Conservation (phyloP, 352 stramenopile species). For the Nothophytophthora sp. region DNA sequence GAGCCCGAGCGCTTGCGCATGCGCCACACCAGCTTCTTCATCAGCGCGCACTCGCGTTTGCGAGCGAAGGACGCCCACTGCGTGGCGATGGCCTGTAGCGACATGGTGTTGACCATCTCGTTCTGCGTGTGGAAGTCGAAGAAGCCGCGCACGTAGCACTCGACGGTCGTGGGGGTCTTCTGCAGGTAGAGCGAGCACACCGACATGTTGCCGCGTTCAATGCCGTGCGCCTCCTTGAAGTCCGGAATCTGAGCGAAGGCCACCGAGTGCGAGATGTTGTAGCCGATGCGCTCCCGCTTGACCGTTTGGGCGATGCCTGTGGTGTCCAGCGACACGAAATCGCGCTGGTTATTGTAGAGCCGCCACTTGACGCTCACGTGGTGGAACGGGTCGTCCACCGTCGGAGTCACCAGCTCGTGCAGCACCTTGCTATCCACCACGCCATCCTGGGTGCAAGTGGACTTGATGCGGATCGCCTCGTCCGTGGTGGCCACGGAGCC, state of each 20-base stretch:
- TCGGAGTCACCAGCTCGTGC: constrained; percentile 41
- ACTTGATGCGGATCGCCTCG: constrained; percentile 52
- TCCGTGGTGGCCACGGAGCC: constrained; percentile 40
- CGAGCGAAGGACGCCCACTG: constrained; percentile 35
- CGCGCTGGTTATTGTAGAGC: constrained; percentile 40
- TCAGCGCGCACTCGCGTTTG: constrained; percentile 33
- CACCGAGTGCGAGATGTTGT: constrained; percentile 59
- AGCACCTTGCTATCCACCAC: constrained; percentile 55
- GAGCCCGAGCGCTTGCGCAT: constrained; percentile 27
- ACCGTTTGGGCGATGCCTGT: constrained; percentile 36
- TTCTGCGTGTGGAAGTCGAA: constrained; percentile 51
- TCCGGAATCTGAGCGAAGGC: constrained; percentile 42
- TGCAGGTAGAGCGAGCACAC: constrained; percentile 52
- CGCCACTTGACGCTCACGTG: constrained; percentile 56
- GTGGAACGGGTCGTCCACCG: constrained; percentile 44
- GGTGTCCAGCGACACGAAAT: constrained; percentile 59
- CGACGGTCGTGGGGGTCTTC: constrained; percentile 38
- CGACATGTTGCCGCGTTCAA: constrained; percentile 52
- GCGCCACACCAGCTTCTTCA: constrained; percentile 60
- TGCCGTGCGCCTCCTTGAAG: constrained; percentile 32
- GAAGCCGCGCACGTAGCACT: constrained; percentile 51
- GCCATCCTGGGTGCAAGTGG: constrained; percentile 47
- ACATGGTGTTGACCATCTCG: constrained; percentile 41
- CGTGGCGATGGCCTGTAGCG: constrained; percentile 32
- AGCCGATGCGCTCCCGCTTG: constrained; percentile 41